phyloP scores from a whole-genome alignment of 345 rosid genomes.

The Physaria fendleri region DNA sequence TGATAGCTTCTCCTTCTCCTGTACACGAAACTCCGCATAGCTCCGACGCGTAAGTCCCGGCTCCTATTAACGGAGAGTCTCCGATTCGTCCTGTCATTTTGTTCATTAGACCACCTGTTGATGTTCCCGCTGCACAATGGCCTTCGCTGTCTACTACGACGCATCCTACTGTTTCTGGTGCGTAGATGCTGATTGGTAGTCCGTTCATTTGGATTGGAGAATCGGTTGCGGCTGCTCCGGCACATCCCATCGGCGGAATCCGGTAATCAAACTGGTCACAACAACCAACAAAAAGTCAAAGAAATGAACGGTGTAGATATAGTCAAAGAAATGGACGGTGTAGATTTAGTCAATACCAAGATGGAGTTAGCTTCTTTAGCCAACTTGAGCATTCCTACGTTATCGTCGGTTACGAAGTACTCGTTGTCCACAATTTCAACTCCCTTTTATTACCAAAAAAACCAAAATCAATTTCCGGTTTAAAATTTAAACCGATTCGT shows the following conservation, averaged over 20 bases:
- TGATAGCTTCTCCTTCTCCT: constrained; percentile 95
- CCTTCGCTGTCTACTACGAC: constrained; percentile 82
- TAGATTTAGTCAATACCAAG: constrained; percentile 41
- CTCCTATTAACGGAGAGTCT: constrained; percentile 93
- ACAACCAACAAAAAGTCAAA: neutral
- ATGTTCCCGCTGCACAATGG: constrained; percentile 85
- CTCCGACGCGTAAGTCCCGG: constrained; percentile 83
- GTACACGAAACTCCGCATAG: constrained; percentile 88
- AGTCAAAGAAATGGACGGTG: constrained; percentile 6
- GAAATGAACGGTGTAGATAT: neutral
- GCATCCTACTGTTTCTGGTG: constrained; percentile 95
- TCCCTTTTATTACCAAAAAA: constrained; percentile 41
- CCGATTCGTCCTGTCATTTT: constrained; percentile 85
- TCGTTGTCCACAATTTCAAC: constrained; percentile 76
- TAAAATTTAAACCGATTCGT: constrained; percentile 1
- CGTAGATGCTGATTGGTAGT: constrained; percentile 79
- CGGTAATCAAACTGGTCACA: constrained; percentile 75
- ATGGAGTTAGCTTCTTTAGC: constrained; percentile 92
- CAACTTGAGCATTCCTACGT: constrained; percentile 73
- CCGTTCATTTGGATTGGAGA: constrained; percentile 72
- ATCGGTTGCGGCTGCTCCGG: constrained; percentile 51
- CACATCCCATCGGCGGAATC: constrained; percentile 50
- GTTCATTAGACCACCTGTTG: constrained; percentile 95
- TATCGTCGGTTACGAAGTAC: constrained; percentile 82
- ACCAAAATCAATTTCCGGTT: constrained; percentile 1